A percentile compares a stretch with the other conserved stretches of the same genome.
Evolutionary conservation across 441 rosid genomes (phyloP).

Genomic region (Populus hybrid): DNA sequence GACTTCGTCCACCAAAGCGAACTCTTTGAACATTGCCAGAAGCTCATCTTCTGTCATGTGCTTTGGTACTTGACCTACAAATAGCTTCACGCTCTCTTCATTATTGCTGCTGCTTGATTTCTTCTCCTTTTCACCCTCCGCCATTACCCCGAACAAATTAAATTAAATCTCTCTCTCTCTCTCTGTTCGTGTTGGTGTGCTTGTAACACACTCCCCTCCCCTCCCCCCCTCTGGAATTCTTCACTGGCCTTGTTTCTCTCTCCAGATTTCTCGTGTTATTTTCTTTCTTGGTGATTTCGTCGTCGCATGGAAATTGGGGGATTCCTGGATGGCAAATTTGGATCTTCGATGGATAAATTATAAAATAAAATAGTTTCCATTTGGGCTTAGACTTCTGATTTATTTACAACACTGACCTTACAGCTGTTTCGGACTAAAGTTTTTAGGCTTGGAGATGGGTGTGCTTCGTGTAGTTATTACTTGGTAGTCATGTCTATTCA

Average conservation of each 20-base stretch:
- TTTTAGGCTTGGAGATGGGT: neutral
- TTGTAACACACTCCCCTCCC: constrained; percentile 19
- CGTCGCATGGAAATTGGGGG: constrained; percentile 47
- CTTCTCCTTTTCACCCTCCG: constrained; percentile 55
- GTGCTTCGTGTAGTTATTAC: neutral
- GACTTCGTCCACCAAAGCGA: constrained; percentile 91
- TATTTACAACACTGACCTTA: constrained; percentile 48
- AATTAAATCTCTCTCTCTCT: neutral
- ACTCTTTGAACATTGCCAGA: constrained; percentile 79
- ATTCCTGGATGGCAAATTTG: constrained; percentile 54
- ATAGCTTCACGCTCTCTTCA: constrained; percentile 93
- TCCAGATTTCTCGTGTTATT: constrained; percentile 9
- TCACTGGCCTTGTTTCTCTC: constrained; percentile 1
- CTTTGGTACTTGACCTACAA: constrained; percentile 98
- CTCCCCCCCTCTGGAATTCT: constrained; percentile 10
- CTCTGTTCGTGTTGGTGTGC: constrained; percentile 21
- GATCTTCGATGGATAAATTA: constrained; percentile 43
- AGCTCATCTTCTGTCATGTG: constrained; percentile 90
- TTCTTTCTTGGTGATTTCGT: constrained; percentile 27
- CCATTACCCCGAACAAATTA: constrained; percentile 47
- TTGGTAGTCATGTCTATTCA: neutral
- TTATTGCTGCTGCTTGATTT: constrained; percentile 25
- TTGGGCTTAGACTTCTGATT: constrained; percentile 14
- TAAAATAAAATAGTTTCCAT: constrained; percentile 23
- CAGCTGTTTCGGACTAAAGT: constrained; percentile 32